Conservation (phyloP, 768 basidiomycete species). For the Infundibulicybe gibba region DNA sequence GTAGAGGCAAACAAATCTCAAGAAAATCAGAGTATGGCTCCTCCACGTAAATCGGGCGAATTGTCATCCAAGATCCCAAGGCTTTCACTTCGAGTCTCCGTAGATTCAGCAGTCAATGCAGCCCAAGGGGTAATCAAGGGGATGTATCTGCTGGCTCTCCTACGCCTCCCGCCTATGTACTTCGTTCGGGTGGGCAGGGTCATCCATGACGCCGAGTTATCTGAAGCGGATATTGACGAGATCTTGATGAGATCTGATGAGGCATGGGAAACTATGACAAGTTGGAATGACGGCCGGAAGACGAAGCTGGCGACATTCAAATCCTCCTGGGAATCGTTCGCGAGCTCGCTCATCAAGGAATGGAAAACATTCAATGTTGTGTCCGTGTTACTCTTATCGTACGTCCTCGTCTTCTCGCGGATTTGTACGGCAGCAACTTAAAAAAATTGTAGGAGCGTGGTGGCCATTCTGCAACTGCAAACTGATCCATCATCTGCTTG, state of each 20-base stretch:
- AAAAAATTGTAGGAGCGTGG: conserved; percentile 47
- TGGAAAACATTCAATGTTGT: conserved; percentile 78
- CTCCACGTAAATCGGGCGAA: too few relatives aligned
- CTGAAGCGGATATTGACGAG: neutral
- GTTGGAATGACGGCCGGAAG: neutral
- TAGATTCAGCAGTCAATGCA: too few relatives aligned
- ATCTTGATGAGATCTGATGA: neutral
- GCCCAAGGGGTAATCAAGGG: too few relatives aligned
- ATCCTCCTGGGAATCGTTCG: conserved; percentile 65
- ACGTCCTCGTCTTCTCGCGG: conserved; percentile 8
- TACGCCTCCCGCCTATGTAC: neutral
- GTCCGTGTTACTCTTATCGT: conserved; percentile 57
- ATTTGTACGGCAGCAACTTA: neutral
- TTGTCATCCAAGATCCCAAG: too few relatives aligned
- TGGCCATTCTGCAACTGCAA: conserved; percentile 63
- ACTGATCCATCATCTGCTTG: conserved; percentile 48
- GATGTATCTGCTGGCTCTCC: neutral
- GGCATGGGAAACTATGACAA: neutral
- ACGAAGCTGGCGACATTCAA: conserved; percentile 13
- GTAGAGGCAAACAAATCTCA: too few relatives aligned
- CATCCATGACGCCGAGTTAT: neutral
- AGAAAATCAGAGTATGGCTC: too few relatives aligned
- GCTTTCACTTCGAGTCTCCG: too few relatives aligned
- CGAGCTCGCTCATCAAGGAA: conserved; percentile 64
- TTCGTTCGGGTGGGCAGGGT: neutral